Base-by-base conservation (phyloP, 106 monocot genomes). In the Hemerocallis citrina region DNA sequence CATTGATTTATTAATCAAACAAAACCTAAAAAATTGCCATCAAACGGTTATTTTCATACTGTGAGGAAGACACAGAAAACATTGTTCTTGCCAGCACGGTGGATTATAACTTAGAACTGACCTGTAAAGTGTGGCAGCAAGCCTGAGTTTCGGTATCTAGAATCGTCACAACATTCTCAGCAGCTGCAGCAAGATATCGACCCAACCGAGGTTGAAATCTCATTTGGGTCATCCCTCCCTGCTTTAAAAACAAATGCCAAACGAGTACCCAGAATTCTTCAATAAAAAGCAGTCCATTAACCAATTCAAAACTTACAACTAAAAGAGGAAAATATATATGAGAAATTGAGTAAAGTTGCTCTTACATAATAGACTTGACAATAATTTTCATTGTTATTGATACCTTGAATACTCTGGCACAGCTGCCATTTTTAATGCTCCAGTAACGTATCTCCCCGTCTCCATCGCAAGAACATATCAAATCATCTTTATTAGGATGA, bases 401-500 rank as follows among this genome's bases (percentile, higher is more conserved):
- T 67, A 89, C 89, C 89, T 89, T 81, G 42, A 78, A 81, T 43
- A 84, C 72, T 64, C 75, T 52, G 25, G 75, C 63, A 61, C 72
- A 81, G 16, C 60, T 89, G 20, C 81, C 81, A 73, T 89, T 78
- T n/a, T 84, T 89, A 27, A 89, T 84, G 61, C 89, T 84, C 89
- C 89, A 89, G 45, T 75, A 89, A 6, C 89, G 89, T 28, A 89
- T 84, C 50, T 89, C 89, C 19, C 84, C 78, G 28, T 84, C 78
- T 28, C 72, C 75, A 70, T 89, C 89, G 64, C 84, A 89, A 17
- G 89, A 89, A 63, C 89, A 84, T 35, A 89, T 81, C 7, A 89
- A 75, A 78, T 89, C 89, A 20, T 89, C 89, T 57, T 79, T 89
- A 38, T 49, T 84, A 11, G 89, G 89, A 50, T 89, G 89, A 31